phyloP scores from a whole-genome alignment of 352 stramenopile genomes.

The Paralagenidium karlingii region DNA sequence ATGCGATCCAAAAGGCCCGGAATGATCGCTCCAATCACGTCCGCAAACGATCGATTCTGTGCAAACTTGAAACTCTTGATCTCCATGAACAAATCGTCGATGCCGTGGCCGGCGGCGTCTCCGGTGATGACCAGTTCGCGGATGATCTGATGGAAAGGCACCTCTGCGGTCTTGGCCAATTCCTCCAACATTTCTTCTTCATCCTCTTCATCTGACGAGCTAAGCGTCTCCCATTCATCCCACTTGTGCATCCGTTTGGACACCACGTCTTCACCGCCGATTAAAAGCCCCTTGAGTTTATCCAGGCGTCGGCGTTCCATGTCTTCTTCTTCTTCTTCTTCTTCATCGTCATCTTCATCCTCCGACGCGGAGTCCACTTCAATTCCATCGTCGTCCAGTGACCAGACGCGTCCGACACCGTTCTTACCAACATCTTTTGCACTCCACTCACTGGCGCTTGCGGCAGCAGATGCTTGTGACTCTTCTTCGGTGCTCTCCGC shows the following conservation, averaged over 20 bases:
- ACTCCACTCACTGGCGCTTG: constrained; percentile 34
- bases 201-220: constrained; percentile 61
- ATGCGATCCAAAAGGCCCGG: constrained; percentile 59
- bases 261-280: constrained; percentile 52
- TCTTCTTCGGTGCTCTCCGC: constrained; percentile 8
- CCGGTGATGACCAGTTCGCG: constrained; percentile 71
- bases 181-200: constrained; percentile 46
- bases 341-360: constrained; percentile 26
- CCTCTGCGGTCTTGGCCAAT: constrained; percentile 17
- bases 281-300: constrained; percentile 59
- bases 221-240: constrained; percentile 72
- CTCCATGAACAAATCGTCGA: constrained; percentile 88
- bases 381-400: constrained; percentile 73
- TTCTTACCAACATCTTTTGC: constrained; percentile 46
- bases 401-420: constrained; percentile 68
- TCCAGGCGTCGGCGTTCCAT: constrained; percentile 13
- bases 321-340: constrained; percentile 16
- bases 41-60: constrained; percentile 79
- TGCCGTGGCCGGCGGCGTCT: constrained; percentile 54
- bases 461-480: background rate
- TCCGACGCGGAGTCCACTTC: constrained; percentile 56
- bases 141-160: constrained; percentile 65
- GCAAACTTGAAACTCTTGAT: constrained; percentile 92
- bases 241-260: constrained; percentile 37
- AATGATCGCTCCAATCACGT: constrained; percentile 67